Evolutionary conservation across 495 filamentous ascomycete genomes (phyloP), one percentile per base, ranked within the genome.

Genomic region (Neurospora discreta): DNA sequence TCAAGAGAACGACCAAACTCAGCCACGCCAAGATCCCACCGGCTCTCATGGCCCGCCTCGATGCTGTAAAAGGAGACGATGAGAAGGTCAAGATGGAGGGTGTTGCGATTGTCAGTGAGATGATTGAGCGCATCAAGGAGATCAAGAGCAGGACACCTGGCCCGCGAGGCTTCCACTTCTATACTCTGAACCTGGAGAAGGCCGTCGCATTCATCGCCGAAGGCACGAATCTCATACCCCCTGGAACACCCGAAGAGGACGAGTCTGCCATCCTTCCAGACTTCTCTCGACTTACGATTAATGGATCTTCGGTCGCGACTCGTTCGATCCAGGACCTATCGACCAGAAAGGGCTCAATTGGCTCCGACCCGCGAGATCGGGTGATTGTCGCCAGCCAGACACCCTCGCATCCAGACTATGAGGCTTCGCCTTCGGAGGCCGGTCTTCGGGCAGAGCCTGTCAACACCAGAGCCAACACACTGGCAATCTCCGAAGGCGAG

Each of bases 171-270:
- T 98, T 97, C 83, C 95, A 99, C 77, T 99, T 99, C 83, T 99
- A 97, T 75, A 98, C 96, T 0, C 83, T 99, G 40, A 99, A 99
- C 80, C 84, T 99, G 13, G 95, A 99, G 78, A 99, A 99, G 81
- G 93, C 93, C 2, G 93, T 99, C 5, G 90, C 94, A 0, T 97
- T 97, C 76, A 92, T 99, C 70, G 81, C 98, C 5, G 95, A 98
- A 82, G 83, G 90, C 58, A 92, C 90, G 60, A 84, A 91, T n/a
- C 87, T 99, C 30, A 95, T 98, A 70, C 90, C 91, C 13, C 81
- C 85, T 1, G 82, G 81, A 39, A 82, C 85, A 3, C 84, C 83
- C 38, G 77, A 78, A 18, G 77, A 76, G 41, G 78, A 72, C 39
- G 71, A 71, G 58, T 77, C 85, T 33, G 87, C 44, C 41, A 68